These are phyloP conservation scores for Geotrichum restrictum DNA, from an alignment of 1,139 yeast species.

Conservation along the genomic window DNA sequence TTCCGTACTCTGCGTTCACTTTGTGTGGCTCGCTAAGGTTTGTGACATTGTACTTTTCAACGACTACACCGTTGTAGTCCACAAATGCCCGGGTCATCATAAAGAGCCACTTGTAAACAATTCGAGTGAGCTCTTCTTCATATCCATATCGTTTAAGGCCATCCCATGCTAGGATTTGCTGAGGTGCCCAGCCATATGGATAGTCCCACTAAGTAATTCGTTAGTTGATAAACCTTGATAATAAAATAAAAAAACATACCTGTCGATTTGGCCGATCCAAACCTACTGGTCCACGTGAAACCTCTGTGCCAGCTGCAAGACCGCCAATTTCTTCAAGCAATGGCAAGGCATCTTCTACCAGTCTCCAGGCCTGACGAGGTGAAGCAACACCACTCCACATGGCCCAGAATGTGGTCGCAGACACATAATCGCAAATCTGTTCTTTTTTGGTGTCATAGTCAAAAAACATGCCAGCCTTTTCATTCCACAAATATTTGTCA, in stretches of 20 bases:
- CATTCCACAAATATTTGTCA: constrained; percentile 80
- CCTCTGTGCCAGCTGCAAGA: constrained; percentile 75
- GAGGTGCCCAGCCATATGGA: constrained; percentile 99
- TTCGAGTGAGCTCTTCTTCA: constrained; percentile 59
- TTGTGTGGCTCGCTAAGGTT: constrained; percentile 79
- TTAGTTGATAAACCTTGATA: neutral
- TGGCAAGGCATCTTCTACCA: constrained; percentile 59
- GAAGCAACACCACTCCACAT: constrained; percentile 81
- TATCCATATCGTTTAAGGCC: constrained; percentile 77
- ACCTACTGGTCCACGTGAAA: constrained; percentile 69
- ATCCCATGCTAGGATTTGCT: constrained; percentile 90
- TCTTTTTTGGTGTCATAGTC: constrained; percentile 71
- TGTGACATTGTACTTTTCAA: constrained; percentile 91
- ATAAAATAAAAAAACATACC: neutral
- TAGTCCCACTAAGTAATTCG: constrained; percentile 65
- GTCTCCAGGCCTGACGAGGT: constrained; percentile 61
- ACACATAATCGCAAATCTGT: constrained; percentile 63
- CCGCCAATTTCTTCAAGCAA: constrained; percentile 88
- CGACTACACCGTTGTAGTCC: constrained; percentile 92
- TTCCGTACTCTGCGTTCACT: constrained; percentile 95
- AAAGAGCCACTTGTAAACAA: constrained; percentile 82
- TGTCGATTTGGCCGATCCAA: constrained; percentile 79
- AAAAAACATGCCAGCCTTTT: constrained; percentile 68
- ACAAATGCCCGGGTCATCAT: constrained; percentile 91
- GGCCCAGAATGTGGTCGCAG: constrained; percentile 92